A percentile compares a stretch with the other conserved stretches of the same genome.
These are phyloP conservation scores for Ganoderma lingzhi DNA, from an alignment of 1,284 basidiomycete species.

Conservation along the genomic window DNA sequence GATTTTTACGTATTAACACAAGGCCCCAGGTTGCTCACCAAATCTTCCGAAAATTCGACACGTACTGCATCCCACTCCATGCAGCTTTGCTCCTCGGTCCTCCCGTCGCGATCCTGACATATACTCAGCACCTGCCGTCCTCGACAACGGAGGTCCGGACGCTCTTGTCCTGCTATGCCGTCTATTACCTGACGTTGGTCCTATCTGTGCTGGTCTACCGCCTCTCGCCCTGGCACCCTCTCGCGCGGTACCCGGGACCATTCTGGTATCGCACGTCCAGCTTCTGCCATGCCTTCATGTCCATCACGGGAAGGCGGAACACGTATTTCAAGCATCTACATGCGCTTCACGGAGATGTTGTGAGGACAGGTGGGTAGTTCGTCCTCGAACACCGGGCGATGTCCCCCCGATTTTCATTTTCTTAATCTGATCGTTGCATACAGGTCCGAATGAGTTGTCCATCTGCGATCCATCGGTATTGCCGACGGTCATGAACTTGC, in stretches of 20 bases:
- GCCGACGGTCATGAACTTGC: not conserved
- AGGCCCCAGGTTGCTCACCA: not conserved
- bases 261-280: not conserved
- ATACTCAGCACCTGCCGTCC: not conserved
- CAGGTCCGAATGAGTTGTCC: not conserved
- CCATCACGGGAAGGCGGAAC: not conserved
- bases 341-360: not conserved
- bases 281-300: not conserved
- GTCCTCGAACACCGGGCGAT: not conserved
- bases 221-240: not conserved
- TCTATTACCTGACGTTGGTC: not conserved
- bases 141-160: not conserved
- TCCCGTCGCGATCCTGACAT: not conserved
- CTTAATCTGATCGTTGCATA: not conserved
- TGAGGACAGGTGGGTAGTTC: not conserved
- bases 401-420: not conserved
- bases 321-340: not conserved
- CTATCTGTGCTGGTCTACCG: not conserved
- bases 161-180: not conserved
- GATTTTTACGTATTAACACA: not conserved
- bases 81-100: not conserved
- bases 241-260: not conserved
- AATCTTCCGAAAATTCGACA: not conserved
- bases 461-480: not conserved
- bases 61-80: not conserved